Evolutionary conservation across 352 stramenopile species (phyloP).

Genomic region (Globisporangium rhizosaccharum): DNA sequence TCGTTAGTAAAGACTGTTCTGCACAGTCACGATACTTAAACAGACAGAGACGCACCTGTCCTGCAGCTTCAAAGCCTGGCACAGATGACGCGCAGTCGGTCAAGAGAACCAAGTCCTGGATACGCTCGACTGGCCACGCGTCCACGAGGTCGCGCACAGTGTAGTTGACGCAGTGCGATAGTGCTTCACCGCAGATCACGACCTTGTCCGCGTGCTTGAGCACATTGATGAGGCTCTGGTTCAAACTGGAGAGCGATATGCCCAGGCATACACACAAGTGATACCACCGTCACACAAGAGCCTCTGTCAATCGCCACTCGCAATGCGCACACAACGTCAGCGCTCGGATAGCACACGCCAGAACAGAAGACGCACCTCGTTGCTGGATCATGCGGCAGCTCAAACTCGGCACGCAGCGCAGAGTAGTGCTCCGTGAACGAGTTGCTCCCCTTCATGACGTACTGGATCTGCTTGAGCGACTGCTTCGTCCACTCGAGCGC

Average conservation of each 20-base stretch:
- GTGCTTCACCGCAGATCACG: conserved; percentile 91
- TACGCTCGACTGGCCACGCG: conserved; percentile 72
- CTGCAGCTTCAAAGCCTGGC: conserved; percentile 60
- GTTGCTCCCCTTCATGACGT: conserved; percentile 93
- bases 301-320: neutral
- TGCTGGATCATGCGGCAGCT: conserved; percentile 60
- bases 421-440: conserved; percentile 97
- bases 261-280: neutral
- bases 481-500: conserved; percentile 82
- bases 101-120: conserved; percentile 65
- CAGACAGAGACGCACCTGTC: conserved; percentile 30
- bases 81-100: conserved; percentile 73
- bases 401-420: conserved; percentile 91
- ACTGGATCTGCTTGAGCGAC: conserved; percentile 67
- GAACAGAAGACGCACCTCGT: conserved; percentile 35
- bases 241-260: conserved; percentile 41
- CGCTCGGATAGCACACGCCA: neutral
- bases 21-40: no score
- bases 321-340: neutral
- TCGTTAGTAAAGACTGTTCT: neutral
- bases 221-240: conserved; percentile 78
- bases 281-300: no score
- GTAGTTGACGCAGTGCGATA: conserved; percentile 97
- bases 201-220: conserved; percentile 86
- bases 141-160: conserved; percentile 90